Evolutionary conservation across 371 early-diverging fungal genomes (phyloP), one percentile per base, ranked within the genome.

Genomic region (Rhizopus stolonifer): DNA sequence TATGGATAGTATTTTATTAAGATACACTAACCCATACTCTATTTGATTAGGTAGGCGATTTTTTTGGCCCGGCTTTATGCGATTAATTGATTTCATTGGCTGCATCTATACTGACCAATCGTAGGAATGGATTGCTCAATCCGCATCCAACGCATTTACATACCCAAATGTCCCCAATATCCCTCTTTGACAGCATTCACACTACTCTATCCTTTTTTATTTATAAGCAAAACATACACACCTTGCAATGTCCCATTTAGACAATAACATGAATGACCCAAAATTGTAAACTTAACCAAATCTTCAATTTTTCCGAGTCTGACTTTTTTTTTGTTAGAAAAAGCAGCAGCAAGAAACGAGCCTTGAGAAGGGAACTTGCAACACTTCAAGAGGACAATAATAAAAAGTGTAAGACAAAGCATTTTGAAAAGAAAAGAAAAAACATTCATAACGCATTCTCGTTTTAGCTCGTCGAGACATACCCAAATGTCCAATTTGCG

Each of bases 401-500:
- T 42, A 69, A 69, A 57, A 53, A 64, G 69, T 68, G 77, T 76
- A 43, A 46, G 6, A 7, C 9, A n/a, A 2, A 11, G 7, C 9
- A 51, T 0, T 26, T 15, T 29, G 3, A 23, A 32, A 46, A 15
- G 45, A 18, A 25, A 21, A 15, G 15, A 3, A n/a, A n/a, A n/a
- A n/a, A n/a, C n/a, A n/a, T 38, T 9, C 24, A 7, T 18, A 13
- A 18, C n/a, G 17, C 21, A 3, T 21, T 48, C 24, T 38, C 24
- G 23, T 22, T 14, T 13, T 50, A 78, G 79, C 74, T 17, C 61
- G 58, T 46, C 64, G 67, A 15, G 70, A 70, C 51, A 50, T 56
- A 22, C 69, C 80, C 19, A 79, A 80, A 62, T 83, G 84, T 55
- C 82, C 84, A 6, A 68, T 83, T 31, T 83, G 84, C 49, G 67